phyloP scores from a whole-genome alignment of 306 rosid species.

The Ceratonia siliqua region DNA sequence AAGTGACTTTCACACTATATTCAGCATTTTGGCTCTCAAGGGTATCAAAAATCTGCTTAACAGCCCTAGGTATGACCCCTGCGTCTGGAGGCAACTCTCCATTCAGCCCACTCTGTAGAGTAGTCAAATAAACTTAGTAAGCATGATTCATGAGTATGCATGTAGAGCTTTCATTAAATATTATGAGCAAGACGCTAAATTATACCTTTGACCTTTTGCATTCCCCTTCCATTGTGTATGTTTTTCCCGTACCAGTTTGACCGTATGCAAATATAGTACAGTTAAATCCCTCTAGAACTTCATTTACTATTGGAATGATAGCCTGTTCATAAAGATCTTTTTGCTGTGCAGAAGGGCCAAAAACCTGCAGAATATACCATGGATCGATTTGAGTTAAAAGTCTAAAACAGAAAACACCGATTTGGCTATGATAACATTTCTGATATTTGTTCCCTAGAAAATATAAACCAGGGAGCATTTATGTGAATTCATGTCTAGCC shows the following conservation, averaged over 20 bases:
- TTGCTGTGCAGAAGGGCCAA: slow-evolving; percentile 73
- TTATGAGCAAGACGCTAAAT: neutral
- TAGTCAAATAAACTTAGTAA: neutral
- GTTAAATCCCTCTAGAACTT: slow-evolving; percentile 72
- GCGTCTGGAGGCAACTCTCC: slow-evolving; percentile 71
- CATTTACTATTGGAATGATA: slow-evolving; percentile 70
- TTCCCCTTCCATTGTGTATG: slow-evolving; percentile 81
- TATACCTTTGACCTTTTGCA: slow-evolving; percentile 70
- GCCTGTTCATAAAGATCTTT: slow-evolving; percentile 73
- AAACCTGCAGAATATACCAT: slow-evolving; percentile 43
- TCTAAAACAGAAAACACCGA: neutral
- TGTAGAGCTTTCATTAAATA: neutral
- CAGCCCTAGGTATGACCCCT: slow-evolving; percentile 79
- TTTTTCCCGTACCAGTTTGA: slow-evolving; percentile 79
- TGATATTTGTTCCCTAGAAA: neutral
- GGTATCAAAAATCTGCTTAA: slow-evolving; percentile 73
- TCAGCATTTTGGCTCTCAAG: slow-evolving; percentile 76
- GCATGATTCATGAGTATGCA: neutral
- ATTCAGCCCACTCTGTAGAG: slow-evolving; percentile 61
- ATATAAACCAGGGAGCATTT: neutral
- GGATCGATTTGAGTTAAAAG: neutral
- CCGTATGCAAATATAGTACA: slow-evolving; percentile 79
- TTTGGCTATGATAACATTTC: neutral
- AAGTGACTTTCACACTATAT: slow-evolving; percentile 77
- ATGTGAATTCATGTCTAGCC: neutral